Base-by-base conservation (phyloP, 306 rosid genomes). In the Erythrophleum fordii region DNA sequence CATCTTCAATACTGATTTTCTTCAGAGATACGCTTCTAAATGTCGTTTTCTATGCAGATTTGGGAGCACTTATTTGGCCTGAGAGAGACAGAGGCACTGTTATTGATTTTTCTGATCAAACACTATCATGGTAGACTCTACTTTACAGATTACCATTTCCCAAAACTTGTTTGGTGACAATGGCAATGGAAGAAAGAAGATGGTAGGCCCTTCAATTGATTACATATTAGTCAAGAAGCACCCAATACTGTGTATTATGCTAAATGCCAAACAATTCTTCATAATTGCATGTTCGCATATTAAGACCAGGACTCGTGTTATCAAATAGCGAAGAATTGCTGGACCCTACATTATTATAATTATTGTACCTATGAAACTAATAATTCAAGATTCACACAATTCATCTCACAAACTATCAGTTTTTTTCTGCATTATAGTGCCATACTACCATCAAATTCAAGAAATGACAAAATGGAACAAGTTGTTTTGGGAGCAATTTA, bases 181-280 rank as follows among this genome's bases (percentile, higher is more conserved):
- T 55, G 44, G 23, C 16, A 20, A 76, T 60, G 18, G 56, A 76
- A 76, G 73, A 37, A 14, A 29, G 17, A 18, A n/a, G 11, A 64
- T 72, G 65, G 69, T 64, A 60, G 78, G 66, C 58, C 62, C 58
- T 29, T 20, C 25, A 58, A 74, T 39, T 81, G 61, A 74, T 64
- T 56, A 31, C 45, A 55, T 34, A 55, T 67, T 28, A 22, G 20
- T 60, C 37, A 12, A 59, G 39, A 79, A 70, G 59, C 39, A 62
- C 59, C 18, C 48, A 76, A 16, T 75, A 28, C 37, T 49, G 59
- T 60, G 56, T 22, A 68, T 62, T 58, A 18, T 62, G 75, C 70
- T 59, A 73, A 42, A 76, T 64, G 80, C 80, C 75, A 56, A 81
- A 55, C 25, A 52, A 35, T 64, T 80, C 20, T 80, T 34, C 41